A percentile compares a stretch with the other conserved stretches of the same genome.
These are phyloP conservation scores for Leccinum disarticulatum DNA, from an alignment of 768 basidiomycete genomes.

Conservation along the genomic window DNA sequence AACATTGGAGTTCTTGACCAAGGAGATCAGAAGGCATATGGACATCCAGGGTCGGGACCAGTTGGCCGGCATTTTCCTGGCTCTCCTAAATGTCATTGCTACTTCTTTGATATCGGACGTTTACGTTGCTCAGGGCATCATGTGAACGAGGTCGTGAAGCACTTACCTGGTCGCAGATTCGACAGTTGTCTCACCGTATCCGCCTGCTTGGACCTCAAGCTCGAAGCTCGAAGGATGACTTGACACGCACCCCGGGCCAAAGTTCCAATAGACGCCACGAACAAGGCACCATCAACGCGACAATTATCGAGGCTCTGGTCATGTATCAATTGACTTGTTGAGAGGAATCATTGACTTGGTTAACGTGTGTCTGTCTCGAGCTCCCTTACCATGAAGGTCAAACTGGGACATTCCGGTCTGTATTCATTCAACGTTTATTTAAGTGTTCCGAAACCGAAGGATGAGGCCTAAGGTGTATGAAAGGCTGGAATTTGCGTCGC, in stretches of 20 bases:
- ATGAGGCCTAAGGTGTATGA: neutral
- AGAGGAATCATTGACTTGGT: neutral
- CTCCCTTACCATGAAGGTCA: conserved; percentile 52
- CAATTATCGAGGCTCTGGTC: neutral
- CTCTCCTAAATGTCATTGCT: neutral
- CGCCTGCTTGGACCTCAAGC: neutral
- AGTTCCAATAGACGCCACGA: neutral
- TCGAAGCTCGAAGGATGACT: neutral
- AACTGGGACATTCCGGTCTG: conserved; percentile 52
- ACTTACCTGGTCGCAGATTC: neutral
- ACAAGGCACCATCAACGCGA: neutral
- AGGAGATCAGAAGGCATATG: conserved; percentile 1
- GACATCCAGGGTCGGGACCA: neutral
- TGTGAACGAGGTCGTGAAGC: neutral
- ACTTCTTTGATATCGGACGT: neutral
- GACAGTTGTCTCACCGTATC: neutral
- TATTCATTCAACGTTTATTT: neutral
- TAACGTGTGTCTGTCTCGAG: conserved; percentile 43
- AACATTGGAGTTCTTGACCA: conserved; percentile 1
- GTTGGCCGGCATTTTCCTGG: neutral
- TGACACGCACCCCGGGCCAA: neutral
- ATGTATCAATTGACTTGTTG: neutral
- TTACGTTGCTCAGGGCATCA: neutral
- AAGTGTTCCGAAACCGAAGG: neutral
- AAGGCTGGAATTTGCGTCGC: neutral